Evolutionary conservation across 352 stramenopile species (phyloP).

Genomic region (Phytophthora multivora): DNA sequence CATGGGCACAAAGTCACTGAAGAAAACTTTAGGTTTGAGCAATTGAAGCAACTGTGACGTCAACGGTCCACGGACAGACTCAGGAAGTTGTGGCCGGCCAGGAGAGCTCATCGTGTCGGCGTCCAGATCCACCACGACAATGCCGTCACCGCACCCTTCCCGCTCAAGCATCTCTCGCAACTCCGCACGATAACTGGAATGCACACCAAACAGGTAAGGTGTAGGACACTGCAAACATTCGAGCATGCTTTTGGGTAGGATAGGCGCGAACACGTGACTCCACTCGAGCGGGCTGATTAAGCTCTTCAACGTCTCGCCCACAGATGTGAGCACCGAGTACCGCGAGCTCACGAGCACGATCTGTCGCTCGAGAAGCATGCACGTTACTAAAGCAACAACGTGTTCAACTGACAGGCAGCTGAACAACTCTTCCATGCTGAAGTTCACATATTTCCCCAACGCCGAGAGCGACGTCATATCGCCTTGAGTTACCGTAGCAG

Average conservation of each 20-base stretch:
- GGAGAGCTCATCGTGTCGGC: slow-evolving; percentile 56
- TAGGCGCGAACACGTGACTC: slow-evolving; percentile 87
- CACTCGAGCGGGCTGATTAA: slow-evolving; percentile 81
- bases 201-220: slow-evolving; percentile 86
- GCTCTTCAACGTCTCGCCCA: slow-evolving; percentile 79
- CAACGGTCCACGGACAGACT: slow-evolving; percentile 48
- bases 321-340: slow-evolving; percentile 81
- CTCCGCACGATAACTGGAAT: slow-evolving; percentile 70
- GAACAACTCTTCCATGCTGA: slow-evolving; percentile 86
- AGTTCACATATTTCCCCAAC: slow-evolving; percentile 69
- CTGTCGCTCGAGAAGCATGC: slow-evolving; percentile 78
- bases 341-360: slow-evolving; percentile 79
- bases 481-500: slow-evolving; percentile 27
- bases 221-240: slow-evolving; percentile 86
- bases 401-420: slow-evolving; percentile 77
- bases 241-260: slow-evolving; percentile 81
- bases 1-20: slow-evolving; percentile 81
- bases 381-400: slow-evolving; percentile 69
- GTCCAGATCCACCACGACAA: slow-evolving; percentile 78
- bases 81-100: slow-evolving; percentile 50
- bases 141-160: slow-evolving; percentile 74
- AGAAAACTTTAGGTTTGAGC: slow-evolving; percentile 76
- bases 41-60: slow-evolving; percentile 59
- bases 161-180: slow-evolving; percentile 74
- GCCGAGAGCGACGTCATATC: slow-evolving; percentile 46